Conservation (phyloP, 2,329 filamentous ascomycete species). For the Botrytis hyacinthi region DNA sequence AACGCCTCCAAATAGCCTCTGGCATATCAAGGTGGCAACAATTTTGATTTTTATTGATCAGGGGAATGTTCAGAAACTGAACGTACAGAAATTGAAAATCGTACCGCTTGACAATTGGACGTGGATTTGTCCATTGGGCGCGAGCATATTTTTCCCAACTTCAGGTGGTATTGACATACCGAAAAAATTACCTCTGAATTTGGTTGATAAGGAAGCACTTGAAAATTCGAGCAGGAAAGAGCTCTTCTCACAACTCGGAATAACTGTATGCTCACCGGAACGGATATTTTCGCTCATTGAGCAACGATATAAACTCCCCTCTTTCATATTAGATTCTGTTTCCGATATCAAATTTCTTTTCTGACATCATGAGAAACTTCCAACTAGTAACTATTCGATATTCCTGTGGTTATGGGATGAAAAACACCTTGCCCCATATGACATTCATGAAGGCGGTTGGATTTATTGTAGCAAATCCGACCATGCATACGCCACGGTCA, state of each 20-base stretch:
- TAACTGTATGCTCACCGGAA: not conserved
- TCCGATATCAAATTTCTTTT: no score
- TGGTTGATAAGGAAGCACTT: not conserved
- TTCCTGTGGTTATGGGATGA: no score
- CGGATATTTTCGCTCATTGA: not conserved
- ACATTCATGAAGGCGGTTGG: no score
- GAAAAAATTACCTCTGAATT: not conserved
- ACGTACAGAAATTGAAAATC: rapidly evolving
- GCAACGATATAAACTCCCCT: no score
- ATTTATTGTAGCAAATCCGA: no score
- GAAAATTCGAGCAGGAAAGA: not conserved
- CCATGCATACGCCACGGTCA: no score
- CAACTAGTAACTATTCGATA: no score
- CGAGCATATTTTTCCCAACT: not conserved
- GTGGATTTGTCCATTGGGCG: not conserved
- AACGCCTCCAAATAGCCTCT: not conserved
- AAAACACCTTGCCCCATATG: no score
- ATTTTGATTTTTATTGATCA: no score
- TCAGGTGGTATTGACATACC: not conserved
- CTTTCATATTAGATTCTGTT: no score
- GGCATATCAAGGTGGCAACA: not conserved
- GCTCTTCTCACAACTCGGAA: not conserved
- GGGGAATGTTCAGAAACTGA: no score
- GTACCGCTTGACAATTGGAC: not conserved
- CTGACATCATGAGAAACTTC: no score